Percentiles rank a stretch among this genome's conserved stretches.
Evolutionary conservation across 495 filamentous ascomycete genomes (phyloP).

Genomic region (Talaromyces stipitatus): DNA sequence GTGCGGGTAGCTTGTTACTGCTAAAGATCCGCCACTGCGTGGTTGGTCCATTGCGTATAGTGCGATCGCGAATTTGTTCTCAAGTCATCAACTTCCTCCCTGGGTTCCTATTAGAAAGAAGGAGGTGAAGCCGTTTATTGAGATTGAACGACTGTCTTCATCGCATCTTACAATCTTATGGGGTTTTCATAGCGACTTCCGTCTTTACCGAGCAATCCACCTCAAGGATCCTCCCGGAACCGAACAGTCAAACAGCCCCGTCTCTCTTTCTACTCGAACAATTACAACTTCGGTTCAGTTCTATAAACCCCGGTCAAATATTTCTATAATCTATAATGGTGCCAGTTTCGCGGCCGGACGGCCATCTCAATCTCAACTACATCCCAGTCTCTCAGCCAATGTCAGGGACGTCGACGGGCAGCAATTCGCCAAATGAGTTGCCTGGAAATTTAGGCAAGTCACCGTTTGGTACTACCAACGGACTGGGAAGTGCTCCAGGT

Average conservation of each 20-base stretch:
- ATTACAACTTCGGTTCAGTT: not conserved
- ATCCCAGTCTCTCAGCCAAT: constrained; percentile 66
- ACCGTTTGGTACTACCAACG: constrained; percentile 62
- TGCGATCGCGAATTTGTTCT: not conserved
- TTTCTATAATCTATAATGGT: constrained; percentile 69
- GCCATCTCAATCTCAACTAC: constrained; percentile 71
- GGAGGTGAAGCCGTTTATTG: not conserved
- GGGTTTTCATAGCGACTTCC: not conserved
- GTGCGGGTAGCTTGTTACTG: not conserved
- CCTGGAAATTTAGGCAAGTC: constrained; percentile 61
- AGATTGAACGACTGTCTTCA: not conserved
- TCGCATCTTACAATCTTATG: constrained; percentile 2
- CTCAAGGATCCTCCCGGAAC: not conserved
- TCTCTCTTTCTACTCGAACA: not conserved
- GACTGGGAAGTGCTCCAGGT: constrained; percentile 54
- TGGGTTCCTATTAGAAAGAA: not conserved
- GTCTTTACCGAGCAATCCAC: not conserved
- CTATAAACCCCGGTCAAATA: not conserved
- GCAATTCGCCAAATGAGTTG: constrained; percentile 79
- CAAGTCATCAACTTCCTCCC: not conserved
- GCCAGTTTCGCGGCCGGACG: constrained; percentile 59
- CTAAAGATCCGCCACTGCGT: not conserved
- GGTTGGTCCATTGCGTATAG: not conserved
- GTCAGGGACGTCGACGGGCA: constrained; percentile 80
- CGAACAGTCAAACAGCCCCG: not conserved